phyloP scores from a whole-genome alignment of 164 flowering plant genomes.

The Chloranthus sessilifolius region DNA sequence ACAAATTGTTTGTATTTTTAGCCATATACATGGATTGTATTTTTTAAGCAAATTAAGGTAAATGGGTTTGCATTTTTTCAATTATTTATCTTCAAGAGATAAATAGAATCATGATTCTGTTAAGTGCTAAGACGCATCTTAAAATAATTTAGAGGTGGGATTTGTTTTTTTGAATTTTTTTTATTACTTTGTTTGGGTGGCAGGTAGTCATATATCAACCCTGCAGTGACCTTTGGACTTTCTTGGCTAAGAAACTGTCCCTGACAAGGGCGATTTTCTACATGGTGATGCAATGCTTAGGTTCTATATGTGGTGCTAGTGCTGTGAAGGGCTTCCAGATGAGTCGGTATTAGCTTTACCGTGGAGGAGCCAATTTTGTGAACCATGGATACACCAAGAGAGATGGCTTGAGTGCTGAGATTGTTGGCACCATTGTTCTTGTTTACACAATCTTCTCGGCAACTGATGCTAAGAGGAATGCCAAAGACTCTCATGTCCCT shows the following conservation, averaged over 20 bases:
- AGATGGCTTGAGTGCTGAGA: conserved; percentile 55
- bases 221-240: conserved; percentile 62
- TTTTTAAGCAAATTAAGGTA: no score
- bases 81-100: no score
- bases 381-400: conserved; percentile 50
- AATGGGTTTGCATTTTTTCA: no score
- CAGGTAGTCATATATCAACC: conserved; percentile 69
- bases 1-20: no score
- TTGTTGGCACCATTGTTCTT: conserved; percentile 56
- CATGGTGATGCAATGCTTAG: conserved; percentile 59
- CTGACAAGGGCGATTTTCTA: conserved; percentile 50
- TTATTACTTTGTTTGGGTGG: not conserved
- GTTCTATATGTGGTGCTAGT: conserved; percentile 59
- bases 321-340: conserved; percentile 52
- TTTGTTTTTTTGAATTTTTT: no score
- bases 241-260: conserved; percentile 57
- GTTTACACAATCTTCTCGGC: conserved; percentile 67
- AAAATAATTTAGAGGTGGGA: no score
- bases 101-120: no score
- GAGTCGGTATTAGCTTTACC: conserved; percentile 17
- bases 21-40: no score
- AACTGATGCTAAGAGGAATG: conserved; percentile 65
- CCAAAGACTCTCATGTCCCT: conserved; percentile 70
- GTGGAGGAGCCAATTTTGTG: conserved; percentile 53
- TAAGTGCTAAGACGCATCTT: no score